phyloP scores from a whole-genome alignment of 306 rosid genomes.

The Castanopsis chinensis region DNA sequence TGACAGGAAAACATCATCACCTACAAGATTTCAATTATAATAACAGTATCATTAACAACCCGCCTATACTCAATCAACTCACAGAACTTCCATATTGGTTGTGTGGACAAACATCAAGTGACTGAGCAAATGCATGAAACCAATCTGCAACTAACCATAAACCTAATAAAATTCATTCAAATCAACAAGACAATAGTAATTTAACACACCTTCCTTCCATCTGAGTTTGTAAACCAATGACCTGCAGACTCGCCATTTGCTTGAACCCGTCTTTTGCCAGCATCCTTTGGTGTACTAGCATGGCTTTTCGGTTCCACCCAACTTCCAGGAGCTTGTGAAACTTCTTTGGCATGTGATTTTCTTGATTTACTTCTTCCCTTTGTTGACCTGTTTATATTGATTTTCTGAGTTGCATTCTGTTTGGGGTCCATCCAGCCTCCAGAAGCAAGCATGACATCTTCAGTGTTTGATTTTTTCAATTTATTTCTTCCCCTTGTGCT shows the following conservation, averaged over 20 bases:
- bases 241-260: conserved; percentile 67
- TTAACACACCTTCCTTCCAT: conserved; percentile 69
- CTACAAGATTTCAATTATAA: neutral
- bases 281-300: conserved; percentile 51
- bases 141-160: neutral
- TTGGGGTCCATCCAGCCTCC: conserved; percentile 63
- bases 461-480: conserved; percentile 21
- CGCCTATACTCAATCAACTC: neutral
- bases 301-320: conserved; percentile 73
- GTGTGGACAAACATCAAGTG: neutral
- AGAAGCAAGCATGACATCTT: conserved; percentile 41
- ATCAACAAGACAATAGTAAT: neutral
- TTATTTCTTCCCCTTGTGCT: conserved; percentile 41
- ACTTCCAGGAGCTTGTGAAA: conserved; percentile 37
- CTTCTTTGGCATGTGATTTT: conserved; percentile 33
- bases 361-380: conserved; percentile 33
- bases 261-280: conserved; percentile 58
- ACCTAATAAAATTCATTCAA: neutral
- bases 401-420: conserved; percentile 43
- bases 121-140: neutral
- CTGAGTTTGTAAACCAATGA: conserved; percentile 84
- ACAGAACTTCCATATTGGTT: no score
- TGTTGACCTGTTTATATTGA: conserved; percentile 32
- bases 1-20: neutral
- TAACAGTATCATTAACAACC: neutral